phyloP scores from a whole-genome alignment of 495 filamentous ascomycete genomes.

The Penicillium verhagenii region DNA sequence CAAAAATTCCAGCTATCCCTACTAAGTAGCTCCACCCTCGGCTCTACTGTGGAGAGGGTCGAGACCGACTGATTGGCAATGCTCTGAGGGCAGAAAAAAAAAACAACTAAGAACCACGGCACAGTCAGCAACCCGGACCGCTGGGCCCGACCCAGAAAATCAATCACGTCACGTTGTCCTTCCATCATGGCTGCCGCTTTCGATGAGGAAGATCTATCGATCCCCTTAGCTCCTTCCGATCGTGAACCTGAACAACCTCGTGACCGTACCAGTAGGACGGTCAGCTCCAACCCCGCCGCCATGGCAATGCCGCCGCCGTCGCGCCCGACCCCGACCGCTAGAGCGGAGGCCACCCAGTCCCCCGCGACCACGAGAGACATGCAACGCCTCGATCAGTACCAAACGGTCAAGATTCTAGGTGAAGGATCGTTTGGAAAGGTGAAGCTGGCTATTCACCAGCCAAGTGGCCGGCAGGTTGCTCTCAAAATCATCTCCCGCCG shows the following conservation, averaged over 20 bases:
- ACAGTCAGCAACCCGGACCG: slow-evolving; percentile 24
- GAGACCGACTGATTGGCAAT: slow-evolving; percentile 34
- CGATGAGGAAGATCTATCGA: slow-evolving; percentile 90
- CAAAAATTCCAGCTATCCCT: slow-evolving; percentile 17
- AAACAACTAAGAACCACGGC: slow-evolving; percentile 16
- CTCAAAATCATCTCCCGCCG: slow-evolving; percentile 95
- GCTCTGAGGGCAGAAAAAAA: slow-evolving; percentile 20
- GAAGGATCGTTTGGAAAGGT: slow-evolving; percentile 99
- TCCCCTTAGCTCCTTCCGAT: slow-evolving; percentile 72
- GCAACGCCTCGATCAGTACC: slow-evolving; percentile 86
- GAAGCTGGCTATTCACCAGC: slow-evolving; percentile 88
- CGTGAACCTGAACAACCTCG: slow-evolving; percentile 41
- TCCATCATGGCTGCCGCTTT: slow-evolving; percentile 52
- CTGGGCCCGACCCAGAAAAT: slow-evolving; percentile 31
- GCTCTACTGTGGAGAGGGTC: slow-evolving; percentile 30
- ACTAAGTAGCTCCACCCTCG: slow-evolving; percentile 32
- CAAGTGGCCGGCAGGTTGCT: slow-evolving; percentile 89
- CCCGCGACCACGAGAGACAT: slow-evolving; percentile 54
- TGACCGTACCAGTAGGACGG: slow-evolving; percentile 32
- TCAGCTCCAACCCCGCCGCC: slow-evolving; percentile 34
- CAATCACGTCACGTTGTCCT: slow-evolving; percentile 47
- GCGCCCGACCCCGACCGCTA: slow-evolving; percentile 40
- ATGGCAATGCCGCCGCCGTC: slow-evolving; percentile 51
- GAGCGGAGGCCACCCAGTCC: slow-evolving; percentile 36
- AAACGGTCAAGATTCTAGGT: slow-evolving; percentile 83